phyloP scores from a whole-genome alignment of 2,329 filamentous ascomycete species.

The Stagonosporopsis vannaccii region DNA sequence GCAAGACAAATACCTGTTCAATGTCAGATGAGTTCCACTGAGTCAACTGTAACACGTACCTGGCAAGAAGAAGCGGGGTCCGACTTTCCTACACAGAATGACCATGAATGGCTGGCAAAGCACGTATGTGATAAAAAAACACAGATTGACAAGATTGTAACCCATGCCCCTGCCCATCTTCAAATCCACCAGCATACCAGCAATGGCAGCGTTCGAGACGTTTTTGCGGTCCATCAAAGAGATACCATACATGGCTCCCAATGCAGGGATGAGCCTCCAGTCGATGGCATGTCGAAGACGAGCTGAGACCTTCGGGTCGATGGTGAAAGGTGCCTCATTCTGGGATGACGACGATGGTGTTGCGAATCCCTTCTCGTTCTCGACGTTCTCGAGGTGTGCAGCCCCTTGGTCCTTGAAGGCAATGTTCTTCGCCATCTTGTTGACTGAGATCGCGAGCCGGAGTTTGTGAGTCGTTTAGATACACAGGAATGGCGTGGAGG shows the following conservation, averaged over 20 bases:
- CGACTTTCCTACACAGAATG: constrained; percentile 28
- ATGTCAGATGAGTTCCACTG: not conserved
- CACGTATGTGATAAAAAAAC: constrained; percentile 40
- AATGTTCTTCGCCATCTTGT: constrained; percentile 22
- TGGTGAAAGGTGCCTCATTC: constrained; percentile 15
- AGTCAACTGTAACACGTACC: not conserved
- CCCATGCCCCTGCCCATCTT: constrained; percentile 25
- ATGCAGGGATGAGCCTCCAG: constrained; percentile 33
- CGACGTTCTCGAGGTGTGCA: constrained; percentile 30
- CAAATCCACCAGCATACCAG: constrained; percentile 34
- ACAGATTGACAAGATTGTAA: constrained; percentile 35
- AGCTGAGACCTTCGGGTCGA: constrained; percentile 28
- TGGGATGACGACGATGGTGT: constrained; percentile 18
- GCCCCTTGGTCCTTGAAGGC: constrained; percentile 22
- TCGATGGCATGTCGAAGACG: constrained; percentile 34
- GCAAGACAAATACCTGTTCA: constrained; percentile 23
- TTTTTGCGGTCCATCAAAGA: constrained; percentile 39
- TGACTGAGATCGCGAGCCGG: not conserved
- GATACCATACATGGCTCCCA: constrained; percentile 36
- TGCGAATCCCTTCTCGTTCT: constrained; percentile 29
- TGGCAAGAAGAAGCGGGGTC: constrained; percentile 32
- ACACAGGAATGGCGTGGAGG: not conserved
- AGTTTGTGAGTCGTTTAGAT: not conserved
- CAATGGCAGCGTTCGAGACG: constrained; percentile 36
- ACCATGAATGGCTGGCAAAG: constrained; percentile 34